Evolutionary conservation across 805 yeast genomes (phyloP).

Genomic region (Metschnikowia arizonensis): DNA sequence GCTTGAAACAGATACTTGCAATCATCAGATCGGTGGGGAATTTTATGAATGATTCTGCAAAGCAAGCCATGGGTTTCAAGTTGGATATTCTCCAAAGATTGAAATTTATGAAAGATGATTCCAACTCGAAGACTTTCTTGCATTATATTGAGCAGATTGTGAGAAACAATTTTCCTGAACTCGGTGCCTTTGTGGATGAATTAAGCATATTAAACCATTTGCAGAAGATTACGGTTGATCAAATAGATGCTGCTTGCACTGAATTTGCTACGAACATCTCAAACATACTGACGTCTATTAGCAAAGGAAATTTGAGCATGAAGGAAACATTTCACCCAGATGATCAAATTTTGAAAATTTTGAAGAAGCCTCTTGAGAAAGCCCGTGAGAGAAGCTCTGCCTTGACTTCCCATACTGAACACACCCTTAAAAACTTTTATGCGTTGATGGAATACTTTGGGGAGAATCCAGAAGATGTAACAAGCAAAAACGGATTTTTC

Average conservation of each 20-base stretch:
- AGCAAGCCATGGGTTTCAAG: conserved; percentile 91
- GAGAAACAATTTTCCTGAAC: conserved; percentile 79
- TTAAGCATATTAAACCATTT: conserved; percentile 54
- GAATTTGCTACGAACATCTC: conserved; percentile 57
- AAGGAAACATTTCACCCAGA: conserved; percentile 74
- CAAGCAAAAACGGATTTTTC: conserved; percentile 67
- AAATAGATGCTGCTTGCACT: conserved; percentile 66
- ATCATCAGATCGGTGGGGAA: conserved; percentile 90
- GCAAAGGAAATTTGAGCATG: conserved; percentile 82
- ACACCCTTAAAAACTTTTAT: conserved; percentile 37
- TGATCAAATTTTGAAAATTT: conserved; percentile 62
- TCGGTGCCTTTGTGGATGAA: conserved; percentile 72
- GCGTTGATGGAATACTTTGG: conserved; percentile 80
- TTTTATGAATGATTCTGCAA: conserved; percentile 90
- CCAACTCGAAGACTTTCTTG: conserved; percentile 80
- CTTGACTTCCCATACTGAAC: conserved; percentile 28
- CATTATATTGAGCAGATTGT: conserved; percentile 89
- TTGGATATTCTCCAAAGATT: conserved; percentile 85
- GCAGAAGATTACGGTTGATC: conserved; percentile 77
- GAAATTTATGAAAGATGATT: conserved; percentile 84
- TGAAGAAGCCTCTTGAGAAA: conserved; percentile 64
- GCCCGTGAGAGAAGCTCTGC: conserved; percentile 63
- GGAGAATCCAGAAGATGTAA: conserved; percentile 74
- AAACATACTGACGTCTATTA: conserved; percentile 70
- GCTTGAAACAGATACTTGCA: conserved; percentile 69